Base-by-base conservation (phyloP, 2,329 filamentous ascomycete genomes). In the Coniochaeta ligniaria region DNA sequence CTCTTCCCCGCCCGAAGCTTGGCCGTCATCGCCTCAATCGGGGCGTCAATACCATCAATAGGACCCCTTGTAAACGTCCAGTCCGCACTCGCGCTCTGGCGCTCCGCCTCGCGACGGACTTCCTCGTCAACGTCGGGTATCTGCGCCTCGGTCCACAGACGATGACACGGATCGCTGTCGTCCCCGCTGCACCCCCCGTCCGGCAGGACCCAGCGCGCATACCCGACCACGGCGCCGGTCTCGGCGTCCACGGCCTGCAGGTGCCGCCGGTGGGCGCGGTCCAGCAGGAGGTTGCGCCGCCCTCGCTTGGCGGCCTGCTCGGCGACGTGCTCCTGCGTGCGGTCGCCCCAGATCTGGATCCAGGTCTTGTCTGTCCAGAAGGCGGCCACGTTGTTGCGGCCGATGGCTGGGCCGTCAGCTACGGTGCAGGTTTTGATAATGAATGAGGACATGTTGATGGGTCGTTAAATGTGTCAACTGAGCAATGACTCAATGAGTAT, bases 181-280 rank as follows among this genome's bases (percentile, higher is more conserved):
- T 59, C 33, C 4, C 9, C 57, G 1, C 33, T 35, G 14, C 26
- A 47, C 9, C 47, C 52, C 16, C 4, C n/a, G 5, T 24, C 33
- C 17, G 66, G 65, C 1, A 68, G 60, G n/a, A 50, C 22, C 66
- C 67, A 69, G 17, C 67, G 63, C 24, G 60, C 62, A 54, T 67
- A 68, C 0, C 67, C 67, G 1, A 68, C 31, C 8, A 68, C 31
- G 52, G 58, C 56, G 11, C 65, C 64, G 8, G 66, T 68, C 50
- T 43, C 50, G 3, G 60, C 45, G 43, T 68, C 64, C 31, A 69
- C 63, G 24, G 65, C 67, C 41, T 64, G 66, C 47, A 64, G 61
- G 59, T 69, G 66, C 16, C 67, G 65, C 20, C 59, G 36, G 8
- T 47, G 55, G 2, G 41, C 60, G 1, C 64, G 62, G 38, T 66